Conservation (phyloP, 345 rosid species). For the Eucalyptus melliodora region DNA sequence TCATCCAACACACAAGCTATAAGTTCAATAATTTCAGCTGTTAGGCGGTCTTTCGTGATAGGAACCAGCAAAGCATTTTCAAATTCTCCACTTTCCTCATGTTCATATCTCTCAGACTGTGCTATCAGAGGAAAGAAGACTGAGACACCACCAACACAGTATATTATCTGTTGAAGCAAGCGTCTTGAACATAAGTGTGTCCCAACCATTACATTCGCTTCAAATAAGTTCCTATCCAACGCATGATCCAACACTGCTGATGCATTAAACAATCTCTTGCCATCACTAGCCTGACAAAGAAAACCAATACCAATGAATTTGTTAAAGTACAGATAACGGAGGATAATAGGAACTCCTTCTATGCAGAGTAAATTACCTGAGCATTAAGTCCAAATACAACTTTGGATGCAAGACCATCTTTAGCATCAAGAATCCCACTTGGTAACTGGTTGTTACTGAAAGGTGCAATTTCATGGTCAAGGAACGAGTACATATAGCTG, state of each 20-base stretch:
- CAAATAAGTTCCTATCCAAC: constrained; percentile 58
- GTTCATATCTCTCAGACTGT: constrained; percentile 75
- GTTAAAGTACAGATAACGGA: neutral
- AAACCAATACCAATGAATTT: neutral
- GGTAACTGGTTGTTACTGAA: constrained; percentile 42
- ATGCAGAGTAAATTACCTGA: constrained; percentile 40
- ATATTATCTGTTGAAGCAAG: constrained; percentile 83
- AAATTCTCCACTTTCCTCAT: constrained; percentile 28
- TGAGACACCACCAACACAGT: constrained; percentile 94
- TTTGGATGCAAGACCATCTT: constrained; percentile 90
- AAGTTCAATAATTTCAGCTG: constrained; percentile 91
- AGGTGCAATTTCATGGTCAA: constrained; percentile 61
- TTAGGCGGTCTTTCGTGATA: constrained; percentile 60
- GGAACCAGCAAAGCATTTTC: constrained; percentile 47
- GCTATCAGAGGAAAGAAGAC: constrained; percentile 91
- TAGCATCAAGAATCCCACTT: constrained; percentile 78
- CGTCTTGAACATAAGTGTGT: constrained; percentile 89
- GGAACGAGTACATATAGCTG: constrained; percentile 94
- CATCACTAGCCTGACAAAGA: constrained; percentile 79
- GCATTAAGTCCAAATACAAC: constrained; percentile 87
- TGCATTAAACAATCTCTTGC: constrained; percentile 77
- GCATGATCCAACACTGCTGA: constrained; percentile 53
- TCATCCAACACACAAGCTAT: constrained; percentile 93
- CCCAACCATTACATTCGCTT: constrained; percentile 67
- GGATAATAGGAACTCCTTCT: neutral